Base-by-base conservation (phyloP, 805 yeast genomes). In the Metschnikowia anglica region DNA sequence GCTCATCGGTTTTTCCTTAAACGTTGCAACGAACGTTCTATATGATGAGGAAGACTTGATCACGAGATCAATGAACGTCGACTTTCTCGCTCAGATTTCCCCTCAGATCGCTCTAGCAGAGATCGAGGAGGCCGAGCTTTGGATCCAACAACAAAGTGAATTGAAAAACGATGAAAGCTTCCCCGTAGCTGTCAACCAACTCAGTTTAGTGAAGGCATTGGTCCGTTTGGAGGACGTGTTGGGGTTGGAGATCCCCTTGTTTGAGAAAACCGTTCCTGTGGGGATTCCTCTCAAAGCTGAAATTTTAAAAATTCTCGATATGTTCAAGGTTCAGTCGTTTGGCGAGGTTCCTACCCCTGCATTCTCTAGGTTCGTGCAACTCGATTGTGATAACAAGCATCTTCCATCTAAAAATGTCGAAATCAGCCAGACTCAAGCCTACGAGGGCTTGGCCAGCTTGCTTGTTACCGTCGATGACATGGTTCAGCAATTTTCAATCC, bases 11-110 rank as follows among this genome's bases (percentile, higher is more conserved):
- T 64, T 74, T 11, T 63, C 71, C 12, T 46, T 75, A 3, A 60
- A 62, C 7, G 63, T 81, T 27, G 80, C 82, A 2, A 65, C 65
- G 39, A 82, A 81, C n/a, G 83, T 80, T 7, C 65, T 84, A 9
- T 79, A 76, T 49, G 88, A 85, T 55, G 93, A 83, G 54, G 93
- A 85, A 56, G 95, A 86, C 61, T 63, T 85, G 24, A 80, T 81
- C 43, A 76, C 84, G 1, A 77, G 83, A 51, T 70, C 72, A 11
- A 79, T 83, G 81, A 81, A 79, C 28, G 53, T 70, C 72, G 54
- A 50, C 46, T 65, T 63, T 40, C 58, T 68, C 35, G 36, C 39
- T 11, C 56, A 52, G 35, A 54, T 65, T 6, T 43, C 59, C 10
- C 39, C 56, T 3, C 55, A 52, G 15, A 47, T 52, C 6, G 58